phyloP scores from a whole-genome alignment of 345 rosid genomes.

The Populus alba region DNA sequence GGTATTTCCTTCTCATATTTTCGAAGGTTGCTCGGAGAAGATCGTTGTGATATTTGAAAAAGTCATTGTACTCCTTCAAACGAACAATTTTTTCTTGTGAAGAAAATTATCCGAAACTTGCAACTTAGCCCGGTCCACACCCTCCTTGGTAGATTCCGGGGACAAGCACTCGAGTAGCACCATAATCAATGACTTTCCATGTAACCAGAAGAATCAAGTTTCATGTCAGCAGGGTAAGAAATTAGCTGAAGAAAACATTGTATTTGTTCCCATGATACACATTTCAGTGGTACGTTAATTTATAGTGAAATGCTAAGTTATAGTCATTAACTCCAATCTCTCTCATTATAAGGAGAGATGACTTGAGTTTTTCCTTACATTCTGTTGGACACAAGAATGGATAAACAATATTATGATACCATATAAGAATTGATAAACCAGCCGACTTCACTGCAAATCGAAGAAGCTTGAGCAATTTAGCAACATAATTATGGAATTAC shows the following conservation, averaged over 20 bases:
- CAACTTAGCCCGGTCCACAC: neutral
- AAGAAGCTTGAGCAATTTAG: neutral
- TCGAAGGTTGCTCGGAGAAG: neutral
- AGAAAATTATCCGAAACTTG: too few species aligned
- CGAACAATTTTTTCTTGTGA: neutral
- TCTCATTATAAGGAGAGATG: neutral
- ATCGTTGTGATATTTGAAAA: neutral
- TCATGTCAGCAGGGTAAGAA: neutral
- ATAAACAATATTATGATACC: neutral
- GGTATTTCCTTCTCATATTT: neutral
- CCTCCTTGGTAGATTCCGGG: neutral
- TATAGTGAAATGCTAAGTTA: neutral
- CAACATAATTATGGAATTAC: neutral
- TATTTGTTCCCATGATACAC: neutral
- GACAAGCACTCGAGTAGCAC: neutral
- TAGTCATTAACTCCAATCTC: neutral
- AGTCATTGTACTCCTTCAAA: neutral
- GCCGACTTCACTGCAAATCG: neutral
- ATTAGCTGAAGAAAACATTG: neutral
- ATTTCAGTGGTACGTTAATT: neutral
- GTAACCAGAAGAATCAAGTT: neutral
- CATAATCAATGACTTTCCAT: neutral
- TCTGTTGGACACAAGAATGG: neutral
- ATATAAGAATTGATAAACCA: neutral
- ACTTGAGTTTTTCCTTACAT: neutral